Conservation (phyloP, 371 early-diverging fungal genomes). For the Gilbertella persicaria region DNA sequence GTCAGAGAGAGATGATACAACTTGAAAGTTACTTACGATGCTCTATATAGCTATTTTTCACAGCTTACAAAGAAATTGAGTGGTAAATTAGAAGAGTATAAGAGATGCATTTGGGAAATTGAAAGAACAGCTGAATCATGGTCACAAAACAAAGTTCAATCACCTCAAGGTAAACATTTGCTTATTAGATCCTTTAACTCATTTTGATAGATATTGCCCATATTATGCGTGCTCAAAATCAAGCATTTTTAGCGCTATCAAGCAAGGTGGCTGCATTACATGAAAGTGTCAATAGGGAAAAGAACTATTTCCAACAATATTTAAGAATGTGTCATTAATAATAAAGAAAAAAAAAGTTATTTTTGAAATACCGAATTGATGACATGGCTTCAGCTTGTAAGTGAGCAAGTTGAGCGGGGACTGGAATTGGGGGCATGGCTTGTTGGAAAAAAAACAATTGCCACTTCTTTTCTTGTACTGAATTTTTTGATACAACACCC, state of each 20-base stretch:
- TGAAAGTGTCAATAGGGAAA: conserved; percentile 55
- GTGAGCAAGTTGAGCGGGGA: no score
- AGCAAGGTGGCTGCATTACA: conserved; percentile 61
- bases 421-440: background rate
- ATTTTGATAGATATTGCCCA: conserved; percentile 46
- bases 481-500: conserved; percentile 13
- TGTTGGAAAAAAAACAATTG: background rate
- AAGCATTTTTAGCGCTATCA: conserved; percentile 63
- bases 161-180: conserved; percentile 43
- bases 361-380: no score
- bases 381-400: no score
- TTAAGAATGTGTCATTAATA: conserved; percentile 30
- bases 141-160: conserved; percentile 32
- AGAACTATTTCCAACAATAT: conserved; percentile 42
- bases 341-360: no score
- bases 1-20: background rate
- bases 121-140: conserved; percentile 43
- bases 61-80: conserved; percentile 26
- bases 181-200: background rate
- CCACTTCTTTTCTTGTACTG: conserved; percentile 9
- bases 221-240: conserved; percentile 64
- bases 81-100: conserved; percentile 38
- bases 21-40: background rate
- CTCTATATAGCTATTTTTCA: conserved; percentile 35
- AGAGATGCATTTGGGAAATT: conserved; percentile 46